Evolutionary conservation across 2,329 filamentous ascomycete genomes (phyloP).

Genomic region (Pyricularia pennisetigena): DNA sequence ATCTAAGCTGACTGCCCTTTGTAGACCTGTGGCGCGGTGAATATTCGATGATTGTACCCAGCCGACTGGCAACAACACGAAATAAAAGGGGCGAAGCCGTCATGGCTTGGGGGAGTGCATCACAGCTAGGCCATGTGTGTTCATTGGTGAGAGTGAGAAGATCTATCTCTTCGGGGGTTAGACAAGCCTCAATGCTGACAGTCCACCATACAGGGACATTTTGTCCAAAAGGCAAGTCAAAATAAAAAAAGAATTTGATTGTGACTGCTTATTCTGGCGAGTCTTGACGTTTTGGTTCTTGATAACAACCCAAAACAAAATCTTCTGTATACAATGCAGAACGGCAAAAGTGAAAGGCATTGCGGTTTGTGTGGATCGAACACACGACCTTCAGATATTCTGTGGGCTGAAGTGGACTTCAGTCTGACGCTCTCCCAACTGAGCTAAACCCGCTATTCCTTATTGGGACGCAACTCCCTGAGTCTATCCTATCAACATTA

Average conservation of each 20-base stretch:
- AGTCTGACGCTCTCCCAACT: conserved; percentile 8
- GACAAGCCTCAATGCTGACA: not conserved
- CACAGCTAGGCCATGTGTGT: not conserved
- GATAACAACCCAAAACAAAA: too few species aligned
- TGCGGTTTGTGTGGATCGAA: conserved; percentile 4
- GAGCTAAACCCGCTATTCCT: conserved; percentile 4
- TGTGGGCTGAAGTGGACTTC: conserved; percentile 2
- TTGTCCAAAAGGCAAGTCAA: too few species aligned
- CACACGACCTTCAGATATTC: conserved; percentile 3
- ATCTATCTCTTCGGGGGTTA: not conserved
- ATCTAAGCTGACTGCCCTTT: not conserved
- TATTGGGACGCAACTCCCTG: not conserved
- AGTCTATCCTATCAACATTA: too few species aligned
- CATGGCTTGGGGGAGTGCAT: not conserved
- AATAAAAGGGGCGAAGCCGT: not conserved
- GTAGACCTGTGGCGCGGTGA: too few species aligned
- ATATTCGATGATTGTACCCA: too few species aligned
- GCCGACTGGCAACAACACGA: too few species aligned
- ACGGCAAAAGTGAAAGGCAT: not conserved
- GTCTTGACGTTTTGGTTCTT: not conserved
- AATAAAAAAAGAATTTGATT: too few species aligned
- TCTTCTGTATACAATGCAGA: too few species aligned
- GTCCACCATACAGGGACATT: not conserved
- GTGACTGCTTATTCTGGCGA: not conserved
- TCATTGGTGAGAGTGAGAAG: not conserved